A percentile compares a stretch with the other conserved stretches of the same genome.
These are phyloP conservation scores for Kodamaea sp. DNA, from an alignment of 1,139 yeast genomes.

Conservation along the genomic window DNA sequence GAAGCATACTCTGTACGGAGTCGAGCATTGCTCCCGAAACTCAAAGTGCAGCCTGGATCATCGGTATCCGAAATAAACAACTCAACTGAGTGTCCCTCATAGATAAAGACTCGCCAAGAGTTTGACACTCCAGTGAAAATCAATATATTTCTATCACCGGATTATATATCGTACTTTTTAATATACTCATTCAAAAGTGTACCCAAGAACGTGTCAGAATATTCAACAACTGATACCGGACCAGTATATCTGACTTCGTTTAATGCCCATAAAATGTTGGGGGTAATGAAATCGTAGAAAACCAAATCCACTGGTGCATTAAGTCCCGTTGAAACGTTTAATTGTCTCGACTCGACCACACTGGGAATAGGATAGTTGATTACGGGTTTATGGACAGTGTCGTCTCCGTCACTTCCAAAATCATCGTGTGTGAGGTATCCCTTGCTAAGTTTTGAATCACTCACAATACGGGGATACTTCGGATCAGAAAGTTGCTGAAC, in stretches of 20 bases:
- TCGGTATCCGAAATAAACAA: too few relatives aligned
- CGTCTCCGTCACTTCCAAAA: constrained; percentile 84
- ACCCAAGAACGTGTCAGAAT: constrained; percentile 39
- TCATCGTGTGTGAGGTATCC: constrained; percentile 88
- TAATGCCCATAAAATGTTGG: constrained; percentile 62
- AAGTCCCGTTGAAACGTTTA: constrained; percentile 16
- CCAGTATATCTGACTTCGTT: constrained; percentile 27
- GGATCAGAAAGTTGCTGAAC: neutral
- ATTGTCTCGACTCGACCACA: constrained; percentile 57
- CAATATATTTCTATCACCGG: neutral
- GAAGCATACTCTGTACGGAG: too few relatives aligned
- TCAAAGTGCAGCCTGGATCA: too few relatives aligned
- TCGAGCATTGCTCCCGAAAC: too few relatives aligned
- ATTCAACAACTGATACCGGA: constrained; percentile 22
- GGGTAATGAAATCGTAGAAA: constrained; percentile 72
- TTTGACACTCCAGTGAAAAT: neutral
- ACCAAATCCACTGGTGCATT: constrained; percentile 61
- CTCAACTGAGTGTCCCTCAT: too few relatives aligned
- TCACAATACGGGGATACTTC: neutral
- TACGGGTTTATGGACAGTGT: constrained; percentile 72
- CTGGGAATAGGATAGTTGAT: constrained; percentile 67
- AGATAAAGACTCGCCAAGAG: too few relatives aligned
- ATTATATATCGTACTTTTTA: constrained; percentile 7
- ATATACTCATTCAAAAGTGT: constrained; percentile 32
- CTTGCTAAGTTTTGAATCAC: constrained; percentile 27